These are phyloP conservation scores for Neopestalotiopsis rosae DNA, from an alignment of 2,329 filamentous ascomycete species.

Conservation along the genomic window DNA sequence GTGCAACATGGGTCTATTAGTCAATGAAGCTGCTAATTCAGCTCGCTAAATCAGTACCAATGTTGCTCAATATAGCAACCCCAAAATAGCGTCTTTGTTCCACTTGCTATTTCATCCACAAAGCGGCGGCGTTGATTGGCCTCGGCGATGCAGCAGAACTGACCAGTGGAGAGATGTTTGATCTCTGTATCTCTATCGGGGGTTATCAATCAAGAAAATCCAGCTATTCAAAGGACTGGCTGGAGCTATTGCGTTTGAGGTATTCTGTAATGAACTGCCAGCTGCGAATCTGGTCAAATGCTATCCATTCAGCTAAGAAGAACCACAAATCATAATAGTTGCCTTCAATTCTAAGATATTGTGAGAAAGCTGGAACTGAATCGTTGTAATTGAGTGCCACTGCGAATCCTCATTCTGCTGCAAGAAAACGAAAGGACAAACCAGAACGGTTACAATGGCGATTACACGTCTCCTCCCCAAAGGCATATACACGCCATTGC, in stretches of 20 bases:
- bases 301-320: background rate
- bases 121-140: background rate
- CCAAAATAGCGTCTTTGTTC: background rate
- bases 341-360: background rate
- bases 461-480: slow-evolving; percentile 1
- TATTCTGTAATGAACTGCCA: too few relatives aligned
- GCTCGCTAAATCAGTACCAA: background rate
- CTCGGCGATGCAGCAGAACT: background rate
- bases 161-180: background rate
- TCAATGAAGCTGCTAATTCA: background rate
- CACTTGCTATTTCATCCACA: background rate
- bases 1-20: too few relatives aligned
- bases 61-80: background rate
- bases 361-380: background rate
- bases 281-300: background rate
- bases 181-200: background rate
- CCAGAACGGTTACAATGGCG: background rate
- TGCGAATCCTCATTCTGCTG: background rate
- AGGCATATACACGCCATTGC: slow-evolving; percentile 65
- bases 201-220: background rate
- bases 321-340: background rate
- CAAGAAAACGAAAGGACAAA: background rate
- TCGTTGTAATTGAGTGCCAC: too few relatives aligned
- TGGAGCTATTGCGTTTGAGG: too few relatives aligned
- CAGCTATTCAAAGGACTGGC: background rate